Base-by-base conservation (phyloP, 139 green algal species). In the Desmodesmus armatus region DNA sequence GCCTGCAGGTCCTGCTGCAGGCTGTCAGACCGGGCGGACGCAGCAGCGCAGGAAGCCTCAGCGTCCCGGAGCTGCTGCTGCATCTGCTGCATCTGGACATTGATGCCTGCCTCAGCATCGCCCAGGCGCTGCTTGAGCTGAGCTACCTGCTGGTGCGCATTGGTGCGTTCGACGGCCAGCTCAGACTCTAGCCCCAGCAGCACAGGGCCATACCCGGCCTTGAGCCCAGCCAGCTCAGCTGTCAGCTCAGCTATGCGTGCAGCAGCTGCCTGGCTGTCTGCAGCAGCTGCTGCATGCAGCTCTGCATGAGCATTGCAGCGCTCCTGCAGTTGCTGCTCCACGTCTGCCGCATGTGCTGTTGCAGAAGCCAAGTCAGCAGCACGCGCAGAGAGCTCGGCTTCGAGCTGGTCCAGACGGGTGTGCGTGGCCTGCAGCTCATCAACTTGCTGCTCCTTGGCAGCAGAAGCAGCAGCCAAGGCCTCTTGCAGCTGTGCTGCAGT, bases 171-270 rank as follows among this genome's bases (percentile, higher is more conserved):
- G 5, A 7, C 3, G 35, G 51, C 75, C 7, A 82, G 51, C 51
- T 82, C 75, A 19, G 25, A 25, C 33, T 82, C 75, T 5, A 82
- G 55, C 2, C 75, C 75, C 39, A 53, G 51, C 15, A 82, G 5
- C 25, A 82, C 37, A 21, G 75, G 75, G 37, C 37, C 51, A 29
- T 72, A 70, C 1, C 53, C 75, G 27, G 55, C 55, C 37, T 31
- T 55, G 3, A 82, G 25, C 35, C 75, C 75, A 29, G 49, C 37
- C 19, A 82, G 49, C 51, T 82, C 51, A 13, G 71, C 75, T 55
- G 27, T 7, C 35, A 82, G 51, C 0, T 5, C 35, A 39, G 35
- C 23, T n/a, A 72, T 27, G 13, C 71, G 75, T 35, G 35, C 41
- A 31, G 21, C 21, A 29, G 75, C 27, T 58, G 75, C 75, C 23